These are phyloP conservation scores for Gossypium schwendimanii DNA, from an alignment of 441 rosid species.

Conservation along the genomic window DNA sequence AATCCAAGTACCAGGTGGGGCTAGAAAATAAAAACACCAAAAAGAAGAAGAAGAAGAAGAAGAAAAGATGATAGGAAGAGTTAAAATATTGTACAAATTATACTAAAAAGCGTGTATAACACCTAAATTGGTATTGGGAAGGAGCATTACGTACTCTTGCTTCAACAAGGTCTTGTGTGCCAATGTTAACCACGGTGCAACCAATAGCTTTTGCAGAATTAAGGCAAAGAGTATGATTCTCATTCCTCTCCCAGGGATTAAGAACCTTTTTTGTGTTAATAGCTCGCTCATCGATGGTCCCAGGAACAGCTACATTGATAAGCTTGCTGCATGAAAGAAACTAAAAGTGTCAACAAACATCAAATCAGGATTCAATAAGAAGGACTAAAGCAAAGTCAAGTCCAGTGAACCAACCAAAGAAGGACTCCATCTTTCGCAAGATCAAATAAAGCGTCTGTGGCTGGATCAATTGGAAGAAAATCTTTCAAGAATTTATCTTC, in stretches of 20 bases:
- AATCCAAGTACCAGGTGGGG: conserved; percentile 93
- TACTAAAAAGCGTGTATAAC: not conserved
- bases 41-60: conserved; percentile 1
- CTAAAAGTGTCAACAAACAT: conserved; percentile 13
- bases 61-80: conserved; percentile 8
- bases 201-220: conserved; percentile 99
- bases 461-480: conserved; percentile 78
- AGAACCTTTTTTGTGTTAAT: conserved; percentile 74
- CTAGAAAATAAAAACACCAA: conserved; percentile 31
- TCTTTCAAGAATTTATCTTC: conserved; percentile 80
- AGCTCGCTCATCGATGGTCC: conserved; percentile 98
- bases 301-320: conserved; percentile 94
- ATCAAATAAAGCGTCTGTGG: conserved; percentile 76
- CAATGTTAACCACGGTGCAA: conserved; percentile 94
- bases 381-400: not conserved
- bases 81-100: conserved; percentile 7
- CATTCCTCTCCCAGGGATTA: conserved; percentile 98
- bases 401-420: conserved; percentile 53
- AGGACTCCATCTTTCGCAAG: conserved; percentile 91
- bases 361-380: conserved; percentile 5
- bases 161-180: conserved; percentile 87
- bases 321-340: conserved; percentile 60
- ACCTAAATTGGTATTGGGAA: not conserved
- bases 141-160: conserved; percentile 64
- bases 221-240: conserved; percentile 93